Conservation (phyloP, 2,329 filamentous ascomycete species). For the Paecilomyces formosus region DNA sequence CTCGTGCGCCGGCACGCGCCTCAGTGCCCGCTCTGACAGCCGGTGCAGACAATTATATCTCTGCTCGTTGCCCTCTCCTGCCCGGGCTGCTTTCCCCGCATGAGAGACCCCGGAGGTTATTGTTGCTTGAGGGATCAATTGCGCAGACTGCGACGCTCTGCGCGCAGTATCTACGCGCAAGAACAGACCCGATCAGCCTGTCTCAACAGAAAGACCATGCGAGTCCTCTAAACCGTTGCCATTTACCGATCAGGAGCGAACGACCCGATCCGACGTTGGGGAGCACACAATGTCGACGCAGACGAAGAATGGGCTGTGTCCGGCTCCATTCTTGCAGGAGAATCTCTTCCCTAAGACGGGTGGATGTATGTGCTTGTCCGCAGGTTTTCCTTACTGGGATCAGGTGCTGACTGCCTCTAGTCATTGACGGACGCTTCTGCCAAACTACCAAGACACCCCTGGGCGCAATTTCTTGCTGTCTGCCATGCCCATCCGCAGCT, state of each 20-base stretch:
- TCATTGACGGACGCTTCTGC: conserved; percentile 55
- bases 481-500: conserved; percentile 81
- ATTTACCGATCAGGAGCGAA: neutral
- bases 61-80: neutral
- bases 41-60: conserved; percentile 1
- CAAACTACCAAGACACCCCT: conserved; percentile 36
- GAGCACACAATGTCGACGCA: neutral
- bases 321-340: conserved; percentile 61
- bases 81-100: neutral
- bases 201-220: neutral
- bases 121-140: neutral
- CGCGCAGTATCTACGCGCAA: neutral
- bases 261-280: neutral
- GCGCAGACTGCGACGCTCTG: neutral
- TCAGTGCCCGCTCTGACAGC: neutral
- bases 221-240: neutral
- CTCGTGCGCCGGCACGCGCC: neutral
- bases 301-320: conserved; percentile 46
- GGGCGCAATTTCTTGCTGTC: conserved; percentile 60
- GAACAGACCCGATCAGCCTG: neutral
- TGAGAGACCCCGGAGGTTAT: neutral
- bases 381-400: conserved; percentile 1
- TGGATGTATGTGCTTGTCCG: conserved; percentile 54
- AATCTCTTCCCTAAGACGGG: conserved; percentile 50
- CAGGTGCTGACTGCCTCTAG: conserved; percentile 37